Percentiles rank a stretch among this genome's conserved stretches.
Conservation (phyloP, 495 filamentous ascomycete species). For the Acidiella bohemica region DNA sequence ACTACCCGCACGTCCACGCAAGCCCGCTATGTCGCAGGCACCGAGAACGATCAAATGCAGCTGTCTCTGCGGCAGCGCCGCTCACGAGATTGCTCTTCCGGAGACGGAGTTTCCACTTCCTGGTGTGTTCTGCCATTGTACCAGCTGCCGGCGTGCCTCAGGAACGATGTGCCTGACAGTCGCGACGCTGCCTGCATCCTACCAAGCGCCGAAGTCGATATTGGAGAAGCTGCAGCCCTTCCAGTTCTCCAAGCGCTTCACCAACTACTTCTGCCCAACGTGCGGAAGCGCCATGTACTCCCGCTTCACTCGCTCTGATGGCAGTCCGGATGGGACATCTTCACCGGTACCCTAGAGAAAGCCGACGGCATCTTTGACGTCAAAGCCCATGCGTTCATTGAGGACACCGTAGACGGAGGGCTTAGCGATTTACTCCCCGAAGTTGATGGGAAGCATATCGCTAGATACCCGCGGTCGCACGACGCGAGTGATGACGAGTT, state of each 20-base stretch:
- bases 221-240: conserved; percentile 1
- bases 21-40: no score
- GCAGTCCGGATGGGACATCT: conserved; percentile 28
- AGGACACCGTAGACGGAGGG: conserved; percentile 46
- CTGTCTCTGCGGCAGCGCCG: conserved; percentile 44
- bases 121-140: conserved; percentile 49
- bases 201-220: conserved; percentile 12
- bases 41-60: conserved; percentile 25
- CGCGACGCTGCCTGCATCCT: conserved; percentile 24
- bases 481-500: conserved; percentile 13
- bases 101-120: conserved; percentile 23
- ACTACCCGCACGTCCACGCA: no score
- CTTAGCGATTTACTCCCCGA: conserved; percentile 37
- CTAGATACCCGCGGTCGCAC: conserved; percentile 17
- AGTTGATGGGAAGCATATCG: conserved; percentile 13
- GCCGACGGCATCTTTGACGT: conserved; percentile 30
- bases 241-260: conserved; percentile 30
- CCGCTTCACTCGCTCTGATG: conserved; percentile 1
- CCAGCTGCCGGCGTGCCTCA: conserved; percentile 43
- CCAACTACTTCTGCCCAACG: conserved; percentile 52
- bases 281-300: conserved; percentile 54
- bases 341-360: conserved; percentile 31
- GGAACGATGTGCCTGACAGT: conserved; percentile 47
- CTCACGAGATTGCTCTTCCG: conserved; percentile 32
- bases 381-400: conserved; percentile 35